Evolutionary conservation across 1,284 basidiomycete genomes (phyloP).

Genomic region (Cryptococcus maquisensis): DNA sequence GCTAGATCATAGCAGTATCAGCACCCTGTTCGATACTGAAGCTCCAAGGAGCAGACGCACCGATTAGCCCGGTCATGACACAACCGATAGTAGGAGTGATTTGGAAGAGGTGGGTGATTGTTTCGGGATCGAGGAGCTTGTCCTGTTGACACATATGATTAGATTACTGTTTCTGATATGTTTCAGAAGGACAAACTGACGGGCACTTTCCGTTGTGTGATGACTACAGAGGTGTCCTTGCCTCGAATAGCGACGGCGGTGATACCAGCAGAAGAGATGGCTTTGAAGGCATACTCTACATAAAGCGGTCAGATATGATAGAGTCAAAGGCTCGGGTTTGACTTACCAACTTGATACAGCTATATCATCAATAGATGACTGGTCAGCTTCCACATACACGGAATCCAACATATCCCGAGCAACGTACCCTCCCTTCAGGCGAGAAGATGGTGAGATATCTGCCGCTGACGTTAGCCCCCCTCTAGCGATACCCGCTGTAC

Average conservation of each 20-base stretch:
- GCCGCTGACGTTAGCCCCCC: conserved; percentile 11
- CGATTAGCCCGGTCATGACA: conserved; percentile 93
- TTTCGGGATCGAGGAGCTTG: conserved; percentile 92
- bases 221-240: conserved; percentile 89
- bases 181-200: conserved; percentile 52
- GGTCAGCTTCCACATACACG: neutral
- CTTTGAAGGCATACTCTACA: conserved; percentile 98
- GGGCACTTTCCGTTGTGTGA: conserved; percentile 97
- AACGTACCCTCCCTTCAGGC: conserved; percentile 50
- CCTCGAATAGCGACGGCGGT: conserved; percentile 90
- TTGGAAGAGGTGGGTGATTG: conserved; percentile 93
- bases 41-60: conserved; percentile 51
- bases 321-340: neutral
- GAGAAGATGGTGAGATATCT: conserved; percentile 53
- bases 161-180: neutral
- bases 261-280: conserved; percentile 92
- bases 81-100: conserved; percentile 96
- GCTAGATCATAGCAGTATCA: conserved; percentile 55
- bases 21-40: neutral
- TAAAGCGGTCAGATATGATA: conserved; percentile 10
- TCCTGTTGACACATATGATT: conserved; percentile 58
- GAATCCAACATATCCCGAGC: neutral
- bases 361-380: conserved; percentile 12
- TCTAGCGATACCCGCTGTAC: neutral
- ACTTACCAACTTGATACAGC: conserved; percentile 90